Percentiles rank a stretch among this genome's conserved stretches.
Conservation (phyloP, 2,329 filamentous ascomycete genomes). For the Sarocladium strictum region DNA sequence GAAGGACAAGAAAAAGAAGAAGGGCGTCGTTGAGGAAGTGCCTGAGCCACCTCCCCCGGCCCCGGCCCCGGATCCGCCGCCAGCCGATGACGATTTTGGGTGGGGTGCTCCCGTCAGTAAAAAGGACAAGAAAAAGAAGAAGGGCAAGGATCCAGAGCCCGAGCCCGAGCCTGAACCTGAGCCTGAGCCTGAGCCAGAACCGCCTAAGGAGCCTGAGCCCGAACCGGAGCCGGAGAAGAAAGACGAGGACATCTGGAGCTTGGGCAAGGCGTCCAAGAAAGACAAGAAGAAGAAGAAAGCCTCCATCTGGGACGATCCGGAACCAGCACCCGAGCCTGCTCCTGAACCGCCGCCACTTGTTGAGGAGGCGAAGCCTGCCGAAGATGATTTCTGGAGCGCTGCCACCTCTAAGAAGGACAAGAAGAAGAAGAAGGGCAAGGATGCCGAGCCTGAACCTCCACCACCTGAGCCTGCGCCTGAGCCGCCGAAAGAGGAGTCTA, state of each 20-base stretch:
- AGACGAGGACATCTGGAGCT: constrained; percentile 24
- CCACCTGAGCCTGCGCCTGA: constrained; percentile 11
- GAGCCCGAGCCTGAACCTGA: constrained; percentile 21
- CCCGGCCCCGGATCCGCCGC: constrained; percentile 8
- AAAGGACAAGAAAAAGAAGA: constrained; percentile 32
- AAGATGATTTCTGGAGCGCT: constrained; percentile 16
- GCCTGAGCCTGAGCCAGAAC: constrained; percentile 13
- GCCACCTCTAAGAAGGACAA: constrained; percentile 25
- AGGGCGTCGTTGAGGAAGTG: constrained; percentile 10
- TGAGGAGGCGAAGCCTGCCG: constrained; percentile 14
- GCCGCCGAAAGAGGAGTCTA: constrained; percentile 11
- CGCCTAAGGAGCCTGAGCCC: constrained; percentile 11
- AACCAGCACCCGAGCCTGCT: constrained; percentile 1
- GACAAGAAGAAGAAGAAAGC: constrained; percentile 17
- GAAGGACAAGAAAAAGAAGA: constrained; percentile 25
- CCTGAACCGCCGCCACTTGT: constrained; percentile 14
- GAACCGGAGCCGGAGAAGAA: constrained; percentile 22
- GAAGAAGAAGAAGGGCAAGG: constrained; percentile 20
- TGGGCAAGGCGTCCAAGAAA: constrained; percentile 17
- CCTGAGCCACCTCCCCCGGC: constrained; percentile 11
- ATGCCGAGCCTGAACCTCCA: constrained; percentile 11
- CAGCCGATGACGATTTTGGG: constrained; percentile 15
- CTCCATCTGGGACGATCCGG: neutral
- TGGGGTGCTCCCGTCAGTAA: constrained; percentile 13
- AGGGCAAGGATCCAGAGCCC: constrained; percentile 14